phyloP scores from a whole-genome alignment of 1,139 yeast genomes.

The Yarrowia galli region DNA sequence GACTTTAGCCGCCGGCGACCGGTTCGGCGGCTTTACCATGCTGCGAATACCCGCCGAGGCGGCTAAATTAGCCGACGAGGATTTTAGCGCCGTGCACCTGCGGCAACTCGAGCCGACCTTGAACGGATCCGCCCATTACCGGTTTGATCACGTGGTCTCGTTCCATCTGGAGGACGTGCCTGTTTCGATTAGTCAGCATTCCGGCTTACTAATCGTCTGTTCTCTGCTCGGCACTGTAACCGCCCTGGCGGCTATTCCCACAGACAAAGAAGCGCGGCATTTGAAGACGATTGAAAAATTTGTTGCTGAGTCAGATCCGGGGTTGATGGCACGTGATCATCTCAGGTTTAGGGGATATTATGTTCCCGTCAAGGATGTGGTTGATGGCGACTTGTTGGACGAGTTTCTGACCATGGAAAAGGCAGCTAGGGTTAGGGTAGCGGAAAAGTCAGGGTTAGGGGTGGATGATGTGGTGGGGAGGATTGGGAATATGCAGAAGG shows the following conservation, averaged over 20 bases:
- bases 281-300: constrained; percentile 62
- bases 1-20: constrained; percentile 87
- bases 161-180: constrained; percentile 75
- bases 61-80: constrained; percentile 59
- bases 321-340: constrained; percentile 71
- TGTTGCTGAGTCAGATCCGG: constrained; percentile 56
- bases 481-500: constrained; percentile 64
- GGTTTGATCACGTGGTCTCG: constrained; percentile 64
- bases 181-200: constrained; percentile 63
- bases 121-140: constrained; percentile 60
- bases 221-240: constrained; percentile 89
- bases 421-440: constrained; percentile 57
- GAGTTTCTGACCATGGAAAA: constrained; percentile 50
- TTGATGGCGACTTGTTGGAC: constrained; percentile 78
- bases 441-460: constrained; percentile 61
- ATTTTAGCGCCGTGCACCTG: constrained; percentile 55
- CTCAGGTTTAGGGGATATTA: constrained; percentile 76
- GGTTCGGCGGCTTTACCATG: constrained; percentile 80
- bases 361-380: constrained; percentile 73
- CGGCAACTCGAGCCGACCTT: constrained; percentile 43
- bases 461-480: constrained; percentile 67
- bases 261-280: constrained; percentile 67
- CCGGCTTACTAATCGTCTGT: constrained; percentile 68
- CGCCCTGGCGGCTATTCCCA: constrained; percentile 68
- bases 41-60: constrained; percentile 60